Evolutionary conservation across 176 grass and related monocot species (phyloP), one percentile per base, ranked within the genome.

Genomic region (Oryza glaberrima): DNA sequence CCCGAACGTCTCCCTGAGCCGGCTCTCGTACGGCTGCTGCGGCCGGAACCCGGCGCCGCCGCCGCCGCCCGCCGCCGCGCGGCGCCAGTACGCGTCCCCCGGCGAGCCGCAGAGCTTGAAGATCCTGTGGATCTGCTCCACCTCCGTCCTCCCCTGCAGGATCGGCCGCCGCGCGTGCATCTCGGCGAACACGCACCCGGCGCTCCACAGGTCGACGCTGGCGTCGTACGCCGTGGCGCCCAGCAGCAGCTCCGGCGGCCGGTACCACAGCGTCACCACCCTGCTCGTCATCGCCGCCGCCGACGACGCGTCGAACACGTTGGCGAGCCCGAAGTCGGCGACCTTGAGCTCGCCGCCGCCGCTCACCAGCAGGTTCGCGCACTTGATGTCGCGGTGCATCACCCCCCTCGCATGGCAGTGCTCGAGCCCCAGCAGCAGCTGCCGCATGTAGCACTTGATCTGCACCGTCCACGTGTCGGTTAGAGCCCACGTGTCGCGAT

Each of bases 371-470:
- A 99, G 87, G 82, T 99, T 99, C 1, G 97, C 93, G 80, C 97
- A 99, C 82, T 99, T 99, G 67, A 99, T 89, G 75, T 99, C 97
- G 10, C 94, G 81, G 88, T 99, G 97, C 90, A 99, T 99, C 56
- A 99, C 84, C 45, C 96, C 88, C 3, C 82, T 66, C 15, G 79
- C 83, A 84, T 99, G 97, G 73, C 96, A 99, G 73, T 99, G 97
- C 54, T 94, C 90, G 38, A 99, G 83, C 32, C 96, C 97, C 19
- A 79, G 84, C 47, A 99, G 88, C 34, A 99, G 72, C 86, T 99
- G 97, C 70, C 77, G 32, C 97, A 99, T 99, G 88, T 92, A 96
- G 73, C 97, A 99, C 72, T 96, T 99, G 82, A 99, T 86, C 96
- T 97, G 75, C 76, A 88, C 20, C 20, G 30, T 11, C 52, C 80